Base-by-base conservation (phyloP, 768 basidiomycete species). In the Mycena latifolia region DNA sequence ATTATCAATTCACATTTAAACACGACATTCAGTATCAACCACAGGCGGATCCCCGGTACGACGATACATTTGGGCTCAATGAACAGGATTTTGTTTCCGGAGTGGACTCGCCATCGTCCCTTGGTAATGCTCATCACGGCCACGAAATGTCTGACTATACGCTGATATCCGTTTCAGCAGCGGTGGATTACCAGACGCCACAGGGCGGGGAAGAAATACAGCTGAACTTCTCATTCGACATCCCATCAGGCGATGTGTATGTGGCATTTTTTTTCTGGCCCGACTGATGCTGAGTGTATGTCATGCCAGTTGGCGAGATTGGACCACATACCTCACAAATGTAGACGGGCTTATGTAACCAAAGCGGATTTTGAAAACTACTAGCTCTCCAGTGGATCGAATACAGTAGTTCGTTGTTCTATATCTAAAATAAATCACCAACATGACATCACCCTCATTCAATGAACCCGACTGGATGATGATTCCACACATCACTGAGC, bases 1-100 rank as follows among this genome's bases (percentile, higher is more conserved):
- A 46, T 22, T 62, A 61, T 10, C 25, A 41, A 1, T 52, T 31
- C 48, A 41, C 24, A 11, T 51, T 59, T 20, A n/a, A 59, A 18
- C 28, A 47, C 15, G 47, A 20, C 22, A n/a, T 15, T 5, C 15
- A 35, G 3, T 27, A 50, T 48, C 57, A 37, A 5, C 22, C 57
- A 5, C 46, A 27, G 20, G 50, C 43, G 18, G 8, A n/a, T 50
- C 10, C 50, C 27, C 48, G 28, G 28, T 39, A 39, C 17, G 6
- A 18, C 10, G 37, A 18, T 9, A 15, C 5, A 9, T 17, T 33
- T 3, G 55, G 31, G 2, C 18, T 18, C 5, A 41, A 5, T 8
- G 41, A 43, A 20, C 20, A 8, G 25, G 33, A 55, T 1, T 12
- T 12, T 27, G 2, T 47, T 14, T 25, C 11, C 46, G 24, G 2